Evolutionary conservation across 225 moss, liverwort and hornwort species (phyloP), one percentile per base, ranked within the genome.

Genomic region (Marchantia polymorpha): DNA sequence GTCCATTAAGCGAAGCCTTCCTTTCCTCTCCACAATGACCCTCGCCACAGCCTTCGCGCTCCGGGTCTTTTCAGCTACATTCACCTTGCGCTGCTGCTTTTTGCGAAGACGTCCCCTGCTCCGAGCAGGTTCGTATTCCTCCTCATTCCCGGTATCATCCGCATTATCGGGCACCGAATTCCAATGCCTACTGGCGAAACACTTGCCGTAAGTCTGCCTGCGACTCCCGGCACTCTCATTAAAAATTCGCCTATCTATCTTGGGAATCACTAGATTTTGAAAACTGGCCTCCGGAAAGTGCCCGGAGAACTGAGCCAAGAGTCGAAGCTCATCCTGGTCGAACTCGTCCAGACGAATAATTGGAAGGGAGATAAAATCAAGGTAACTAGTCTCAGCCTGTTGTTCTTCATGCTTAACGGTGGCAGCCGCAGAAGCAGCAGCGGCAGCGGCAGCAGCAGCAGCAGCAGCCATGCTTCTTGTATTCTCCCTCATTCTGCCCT

Each of bases 141-240:
- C 30, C 16, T 75, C 75, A 30, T 59, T 52, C 4, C 3, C 53
- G 22, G 75, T 58, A 30, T 70, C 29, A 69, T 79, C 69, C 16
- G 46, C 66, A 52, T 49, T 46, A 58, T 79, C 69, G 25, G 52
- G 25, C 25, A 29, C 58, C 55, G 72, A 31, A 51, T 49, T 73
- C 80, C 72, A 80, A 51, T 80, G 80, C 73, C 73, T 79, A 77
- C 81, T 79, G 15, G 76, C 84, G 30, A 80, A 81, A 76, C 60
- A 68, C 61, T 65, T 76, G 29, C 78, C 78, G 60, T 83, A 88
- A 10, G 86, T 86, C 67, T 90, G 90, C 78, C 39, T 83, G 29
- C 85, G 84, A 79, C 86, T 90, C 55, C 86, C 88, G 6, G 83
- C 82, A 77, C 90, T 90, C 78, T 90, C 90, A 73, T 85, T 90